A percentile compares a stretch with the other conserved stretches of the same genome.
Conservation (phyloP, 768 basidiomycete species). For the Rhodosporidiobolus sp. region DNA sequence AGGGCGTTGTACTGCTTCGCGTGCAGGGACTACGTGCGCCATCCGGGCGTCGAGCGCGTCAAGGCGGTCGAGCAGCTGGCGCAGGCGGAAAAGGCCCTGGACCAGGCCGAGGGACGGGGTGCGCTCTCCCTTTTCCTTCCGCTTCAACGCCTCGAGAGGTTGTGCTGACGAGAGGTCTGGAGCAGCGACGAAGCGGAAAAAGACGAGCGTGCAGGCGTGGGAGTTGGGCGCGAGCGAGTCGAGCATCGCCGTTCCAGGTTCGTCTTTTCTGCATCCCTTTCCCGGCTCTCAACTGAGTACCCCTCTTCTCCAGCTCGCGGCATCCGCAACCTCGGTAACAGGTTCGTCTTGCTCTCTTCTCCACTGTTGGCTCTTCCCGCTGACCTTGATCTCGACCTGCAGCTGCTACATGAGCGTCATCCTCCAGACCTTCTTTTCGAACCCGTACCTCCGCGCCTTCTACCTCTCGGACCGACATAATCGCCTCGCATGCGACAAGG, state of each 20-base stretch:
- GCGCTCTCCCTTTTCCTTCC: not conserved
- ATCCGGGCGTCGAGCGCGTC: constrained; percentile 1
- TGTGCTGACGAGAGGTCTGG: not conserved
- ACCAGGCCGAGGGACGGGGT: not conserved
- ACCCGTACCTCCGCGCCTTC: constrained; percentile 81
- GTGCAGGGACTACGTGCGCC: constrained; percentile 15
- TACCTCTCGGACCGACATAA: constrained; percentile 91
- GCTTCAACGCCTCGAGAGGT: no score
- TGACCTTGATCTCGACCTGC: constrained; percentile 50
- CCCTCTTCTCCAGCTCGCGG: constrained; percentile 17
- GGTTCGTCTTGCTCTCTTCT: constrained; percentile 55
- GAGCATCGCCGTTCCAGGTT: constrained; percentile 6
- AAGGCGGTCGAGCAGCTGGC: not conserved
- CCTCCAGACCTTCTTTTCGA: constrained; percentile 82
- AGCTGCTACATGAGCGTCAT: constrained; percentile 93
- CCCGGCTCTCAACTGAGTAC: accelerated
- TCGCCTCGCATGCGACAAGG: constrained; percentile 56
- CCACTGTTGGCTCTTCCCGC: constrained; percentile 57
- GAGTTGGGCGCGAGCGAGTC: not conserved
- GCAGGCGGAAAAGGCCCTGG: not conserved
- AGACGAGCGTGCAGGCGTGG: constrained; percentile 5
- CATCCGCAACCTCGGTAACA: constrained; percentile 38
- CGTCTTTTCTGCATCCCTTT: not conserved
- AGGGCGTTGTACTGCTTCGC: not conserved
- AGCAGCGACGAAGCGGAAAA: constrained; percentile 19